Conservation (phyloP, 2,329 filamentous ascomycete species). For the Scorias spongiosa region DNA sequence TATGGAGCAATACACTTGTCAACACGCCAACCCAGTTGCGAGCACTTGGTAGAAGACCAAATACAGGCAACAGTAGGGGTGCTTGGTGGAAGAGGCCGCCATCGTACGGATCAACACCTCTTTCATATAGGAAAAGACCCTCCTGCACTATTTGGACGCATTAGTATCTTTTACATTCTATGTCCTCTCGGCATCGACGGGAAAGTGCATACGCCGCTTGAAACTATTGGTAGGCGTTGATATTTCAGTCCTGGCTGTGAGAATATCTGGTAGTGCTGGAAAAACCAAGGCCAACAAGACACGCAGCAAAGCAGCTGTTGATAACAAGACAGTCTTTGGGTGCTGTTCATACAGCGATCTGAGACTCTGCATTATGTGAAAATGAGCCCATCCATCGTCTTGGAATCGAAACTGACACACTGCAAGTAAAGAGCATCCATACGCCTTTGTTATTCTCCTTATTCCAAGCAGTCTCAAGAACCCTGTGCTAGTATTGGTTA, state of each 20-base stretch:
- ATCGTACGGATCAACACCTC: slow-evolving; percentile 94
- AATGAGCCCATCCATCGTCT: no score
- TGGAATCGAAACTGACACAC: no score
- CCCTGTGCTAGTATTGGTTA: no score
- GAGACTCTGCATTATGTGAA: slow-evolving; percentile 10
- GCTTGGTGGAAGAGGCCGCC: slow-evolving; percentile 73
- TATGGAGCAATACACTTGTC: slow-evolving; percentile 67
- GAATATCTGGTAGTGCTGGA: slow-evolving; percentile 65
- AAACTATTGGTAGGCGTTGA: slow-evolving; percentile 96
- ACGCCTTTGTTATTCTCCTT: no score
- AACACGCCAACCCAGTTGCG: slow-evolving; percentile 26
- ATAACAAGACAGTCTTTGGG: slow-evolving; percentile 51
- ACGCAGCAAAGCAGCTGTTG: slow-evolving; percentile 60
- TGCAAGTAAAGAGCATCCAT: no score
- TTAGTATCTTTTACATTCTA: slow-evolving; percentile 1
- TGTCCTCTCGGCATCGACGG: slow-evolving; percentile 4
- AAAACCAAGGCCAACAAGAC: slow-evolving; percentile 68
- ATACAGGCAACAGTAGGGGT: slow-evolving; percentile 77
- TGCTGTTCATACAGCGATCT: slow-evolving; percentile 17
- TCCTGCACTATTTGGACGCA: slow-evolving; percentile 59
- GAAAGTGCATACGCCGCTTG: slow-evolving; percentile 60
- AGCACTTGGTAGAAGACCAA: slow-evolving; percentile 71
- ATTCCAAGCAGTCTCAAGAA: no score
- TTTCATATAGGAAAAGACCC: slow-evolving; percentile 86
- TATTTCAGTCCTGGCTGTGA: slow-evolving; percentile 86